Base-by-base conservation (phyloP, 179 eudicot species). In the Camellia oleifera region DNA sequence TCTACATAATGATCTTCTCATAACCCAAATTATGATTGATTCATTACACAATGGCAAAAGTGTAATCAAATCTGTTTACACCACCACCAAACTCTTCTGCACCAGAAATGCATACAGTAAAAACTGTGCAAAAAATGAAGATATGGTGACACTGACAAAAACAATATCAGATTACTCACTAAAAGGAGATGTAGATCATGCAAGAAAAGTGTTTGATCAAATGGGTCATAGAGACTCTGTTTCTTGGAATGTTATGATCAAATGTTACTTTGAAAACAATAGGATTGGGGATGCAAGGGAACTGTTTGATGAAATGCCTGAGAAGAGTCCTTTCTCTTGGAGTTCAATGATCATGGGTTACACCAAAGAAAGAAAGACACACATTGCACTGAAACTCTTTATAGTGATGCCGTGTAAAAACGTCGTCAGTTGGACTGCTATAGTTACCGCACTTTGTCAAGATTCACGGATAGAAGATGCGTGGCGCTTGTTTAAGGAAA, bases 291-390 rank as follows among this genome's bases (percentile, higher is more conserved):
- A 32, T 32, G 40, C 40, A 32, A 32, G 40, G 40, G 40, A 32
- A 32, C 40, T 32, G 40, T 32, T 32, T 32, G 40, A 82, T 45
- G 75, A 79, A 83, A 84, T 84, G 83, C 81, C 82, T 48, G 83
- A 76, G 1, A 81, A 64, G 69, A 72, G 40, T 42, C 46, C 76
- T 15, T 69, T 81, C 69, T 81, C 83, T 44, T 87, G 82, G 85
- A 81, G 80, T 72, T 78, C 83, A 74, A 79, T 81, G 83, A 83
- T 85, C 62, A 73, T 79, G 73, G 84, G 40, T 44, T 83, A 81
- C 54, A 67, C 77, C 48, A 45, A 77, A 65, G 81, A 68, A 53
- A 76, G 78, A 46, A 80, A 72, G 77, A 69, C 77, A 1, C 84
- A 78, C 61, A 42, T 78, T 48, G 88, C 83, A 32, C 66, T 87